Percentiles rank a stretch among this genome's conserved stretches.
Conservation (phyloP, 2,329 filamentous ascomycete genomes). For the Arthrobotrys sphaeroides region DNA sequence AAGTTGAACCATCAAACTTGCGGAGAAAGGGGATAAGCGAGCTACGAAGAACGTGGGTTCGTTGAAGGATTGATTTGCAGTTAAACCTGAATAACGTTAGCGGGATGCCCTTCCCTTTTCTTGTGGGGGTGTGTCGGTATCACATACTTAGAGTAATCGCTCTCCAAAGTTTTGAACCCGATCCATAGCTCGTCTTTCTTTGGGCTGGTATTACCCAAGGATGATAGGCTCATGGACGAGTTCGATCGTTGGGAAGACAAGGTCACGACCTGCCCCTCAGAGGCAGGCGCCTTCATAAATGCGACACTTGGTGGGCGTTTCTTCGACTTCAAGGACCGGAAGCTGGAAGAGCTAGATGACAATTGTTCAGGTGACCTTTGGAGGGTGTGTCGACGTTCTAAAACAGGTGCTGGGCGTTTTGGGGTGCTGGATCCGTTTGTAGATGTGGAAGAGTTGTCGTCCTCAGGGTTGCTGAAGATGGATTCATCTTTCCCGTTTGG, state of each 20-base stretch:
- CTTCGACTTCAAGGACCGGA: constrained; percentile 43
- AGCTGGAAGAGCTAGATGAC: constrained; percentile 41
- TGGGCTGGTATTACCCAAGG: constrained; percentile 42
- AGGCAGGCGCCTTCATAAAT: constrained; percentile 49
- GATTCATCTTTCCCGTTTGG: constrained; percentile 53
- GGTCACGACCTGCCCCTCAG: constrained; percentile 50
- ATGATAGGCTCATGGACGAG: constrained; percentile 39
- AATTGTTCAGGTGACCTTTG: constrained; percentile 41
- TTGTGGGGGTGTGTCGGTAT: background rate
- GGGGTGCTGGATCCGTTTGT: constrained; percentile 45
- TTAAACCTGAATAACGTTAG: constrained; percentile 68
- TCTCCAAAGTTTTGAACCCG: constrained; percentile 73
- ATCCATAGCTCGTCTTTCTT: constrained; percentile 77
- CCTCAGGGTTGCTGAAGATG: constrained; percentile 51
- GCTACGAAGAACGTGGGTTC: constrained; percentile 77
- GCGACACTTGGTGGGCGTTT: constrained; percentile 43
- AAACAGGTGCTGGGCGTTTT: constrained; percentile 42
- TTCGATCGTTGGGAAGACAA: constrained; percentile 44
- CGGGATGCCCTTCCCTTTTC: background rate
- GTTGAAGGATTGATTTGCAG: constrained; percentile 76
- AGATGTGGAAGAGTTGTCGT: constrained; percentile 49
- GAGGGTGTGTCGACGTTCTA: constrained; percentile 47
- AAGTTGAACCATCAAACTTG: constrained; percentile 73
- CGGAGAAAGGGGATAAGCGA: constrained; percentile 80
- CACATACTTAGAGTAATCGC: constrained; percentile 72